Evolutionary conservation across 768 basidiomycete species (phyloP), one percentile per base, ranked within the genome.

Genomic region (Pisolithus sp.): DNA sequence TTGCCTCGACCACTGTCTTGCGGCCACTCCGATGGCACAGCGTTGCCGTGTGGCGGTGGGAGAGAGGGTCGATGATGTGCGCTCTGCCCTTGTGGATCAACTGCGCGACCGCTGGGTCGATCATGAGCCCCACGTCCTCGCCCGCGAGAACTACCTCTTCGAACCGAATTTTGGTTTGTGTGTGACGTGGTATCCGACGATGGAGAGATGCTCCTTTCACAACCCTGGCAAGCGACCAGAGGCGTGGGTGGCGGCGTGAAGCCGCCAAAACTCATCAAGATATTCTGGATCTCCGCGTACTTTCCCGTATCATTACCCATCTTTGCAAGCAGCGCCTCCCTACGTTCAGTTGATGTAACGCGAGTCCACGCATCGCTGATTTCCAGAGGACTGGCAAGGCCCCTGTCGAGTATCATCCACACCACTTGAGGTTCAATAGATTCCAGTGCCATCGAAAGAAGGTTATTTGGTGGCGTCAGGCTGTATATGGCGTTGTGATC

Each of bases 341-440:
- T 62, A 30, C 65, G 67, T 24, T 68, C 59, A 6, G 64, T 59
- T 31, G 76, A 76, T 10, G 70, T 76, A 23, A 77, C 68, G 59
- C 71, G 72, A 18, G 68, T 61, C 83, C 80, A 85, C 0, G 74
- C 74, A 31, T 75, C 66, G 53, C 68, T 69, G 50, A 82, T 76
- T 24, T 83, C 81, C 17, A 73, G 62, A 38, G 69, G 54, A 46
- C 65, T 72, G 24, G 78, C 75, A 21, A 87, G 71, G n/a, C 69
- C 69, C 41, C 75, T 80, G 45, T 85, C 76, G 26, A 88, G 75
- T 46, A 88, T 67, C 68, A 78, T 71, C 76, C 78, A 83, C 23
- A 85, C 78, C 34, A 81, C 68, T 57, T 85, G 79, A 9, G 85
- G 85, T 59, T 83, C 78, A 49, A 69, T 64, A 13, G 84, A 83